phyloP scores from a whole-genome alignment of 768 basidiomycete species.

The Suillus hirtellus region DNA sequence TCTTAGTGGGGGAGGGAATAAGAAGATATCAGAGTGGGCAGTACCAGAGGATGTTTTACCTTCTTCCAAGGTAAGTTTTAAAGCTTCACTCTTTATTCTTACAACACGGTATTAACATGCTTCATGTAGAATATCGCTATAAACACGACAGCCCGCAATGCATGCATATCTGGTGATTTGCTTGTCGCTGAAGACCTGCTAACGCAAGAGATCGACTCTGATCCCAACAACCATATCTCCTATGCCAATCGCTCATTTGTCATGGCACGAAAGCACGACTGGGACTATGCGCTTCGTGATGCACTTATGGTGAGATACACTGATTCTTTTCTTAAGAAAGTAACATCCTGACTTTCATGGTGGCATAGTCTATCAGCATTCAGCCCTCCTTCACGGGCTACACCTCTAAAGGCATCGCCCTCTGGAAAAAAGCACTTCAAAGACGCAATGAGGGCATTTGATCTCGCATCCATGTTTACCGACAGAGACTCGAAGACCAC shows the following conservation, averaged over 20 bases:
- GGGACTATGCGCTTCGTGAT: not conserved
- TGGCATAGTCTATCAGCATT: not conserved
- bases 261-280: not conserved
- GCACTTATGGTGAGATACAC: not conserved
- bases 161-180: not conserved
- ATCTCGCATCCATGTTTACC: not conserved
- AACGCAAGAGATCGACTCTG: not conserved
- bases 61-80: not conserved
- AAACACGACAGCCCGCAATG: not conserved
- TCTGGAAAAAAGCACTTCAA: not conserved
- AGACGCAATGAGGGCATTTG: not conserved
- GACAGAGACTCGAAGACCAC: not conserved
- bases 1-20: not conserved
- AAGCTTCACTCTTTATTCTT: not conserved
- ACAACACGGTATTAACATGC: not conserved
- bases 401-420: not conserved
- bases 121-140: not conserved
- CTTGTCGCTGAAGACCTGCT: not conserved
- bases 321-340: not conserved
- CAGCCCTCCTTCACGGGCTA: not conserved
- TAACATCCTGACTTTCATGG: not conserved
- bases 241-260: not conserved
- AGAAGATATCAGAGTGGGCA: slow-evolving; percentile 1
- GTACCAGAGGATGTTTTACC: not conserved
- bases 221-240: not conserved